A percentile compares a stretch with the other conserved stretches of the same genome.
phyloP scores from a whole-genome alignment of 768 basidiomycete species.

The Lactarius sp. region DNA sequence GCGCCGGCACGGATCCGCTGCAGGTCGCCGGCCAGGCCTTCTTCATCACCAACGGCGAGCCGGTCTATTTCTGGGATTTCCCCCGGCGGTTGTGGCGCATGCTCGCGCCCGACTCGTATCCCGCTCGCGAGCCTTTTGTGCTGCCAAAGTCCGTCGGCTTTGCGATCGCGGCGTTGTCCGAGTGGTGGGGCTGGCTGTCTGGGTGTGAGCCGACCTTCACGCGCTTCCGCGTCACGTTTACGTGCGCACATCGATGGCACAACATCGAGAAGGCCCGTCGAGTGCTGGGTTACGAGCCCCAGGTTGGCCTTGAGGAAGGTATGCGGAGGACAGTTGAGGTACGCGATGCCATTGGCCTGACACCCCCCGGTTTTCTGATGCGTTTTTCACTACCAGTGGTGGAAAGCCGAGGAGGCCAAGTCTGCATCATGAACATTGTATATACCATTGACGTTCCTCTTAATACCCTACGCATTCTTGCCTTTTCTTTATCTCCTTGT shows the following conservation, averaged over 20 bases:
- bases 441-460: not conserved
- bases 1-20: constrained; percentile 51
- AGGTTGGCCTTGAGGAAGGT: constrained; percentile 86
- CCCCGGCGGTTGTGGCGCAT: constrained; percentile 71
- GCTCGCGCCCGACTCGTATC: constrained; percentile 39
- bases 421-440: constrained; percentile 12
- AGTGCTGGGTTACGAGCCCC: constrained; percentile 89
- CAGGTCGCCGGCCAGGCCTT: constrained; percentile 90
- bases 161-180: constrained; percentile 62
- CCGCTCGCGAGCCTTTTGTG: constrained; percentile 47
- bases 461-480: not conserved
- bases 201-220: constrained; percentile 87
- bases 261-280: constrained; percentile 92
- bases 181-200: constrained; percentile 65
- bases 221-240: constrained; percentile 74
- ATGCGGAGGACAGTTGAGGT: constrained; percentile 74
- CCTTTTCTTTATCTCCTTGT: not conserved
- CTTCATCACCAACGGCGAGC: constrained; percentile 97
- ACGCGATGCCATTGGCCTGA: constrained; percentile 27
- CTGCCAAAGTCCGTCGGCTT: constrained; percentile 66
- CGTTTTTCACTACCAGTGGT: constrained; percentile 18
- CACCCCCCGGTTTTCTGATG: not conserved
- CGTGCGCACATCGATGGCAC: constrained; percentile 77
- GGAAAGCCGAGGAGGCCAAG: constrained; percentile 25
- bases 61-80: constrained; percentile 95